phyloP scores from a whole-genome alignment of 1,284 basidiomycete genomes.

The Apiotrichum brassicae region DNA sequence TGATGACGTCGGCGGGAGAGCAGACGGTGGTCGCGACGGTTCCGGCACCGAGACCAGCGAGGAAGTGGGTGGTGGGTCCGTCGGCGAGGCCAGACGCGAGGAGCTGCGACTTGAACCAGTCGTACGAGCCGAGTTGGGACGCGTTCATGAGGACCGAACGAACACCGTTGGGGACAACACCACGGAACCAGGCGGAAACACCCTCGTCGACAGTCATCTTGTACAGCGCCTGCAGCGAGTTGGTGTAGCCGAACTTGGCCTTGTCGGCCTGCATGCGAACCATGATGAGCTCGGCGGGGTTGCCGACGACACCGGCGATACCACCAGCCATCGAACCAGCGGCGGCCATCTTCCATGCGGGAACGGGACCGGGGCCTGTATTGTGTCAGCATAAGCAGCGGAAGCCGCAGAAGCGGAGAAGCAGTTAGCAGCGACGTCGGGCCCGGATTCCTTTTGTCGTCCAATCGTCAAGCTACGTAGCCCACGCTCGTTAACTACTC shows the following conservation, averaged over 20 bases:
- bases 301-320: slow-evolving; percentile 75
- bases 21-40: slow-evolving; percentile 91
- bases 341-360: slow-evolving; percentile 70
- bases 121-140: slow-evolving; percentile 83
- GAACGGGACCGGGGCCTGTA: slow-evolving; percentile 47
- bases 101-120: slow-evolving; percentile 78
- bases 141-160: slow-evolving; percentile 85
- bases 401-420: no score
- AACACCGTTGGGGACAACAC: slow-evolving; percentile 78
- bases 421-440: no score
- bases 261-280: slow-evolving; percentile 84
- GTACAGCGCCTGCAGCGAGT: slow-evolving; percentile 74
- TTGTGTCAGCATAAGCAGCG: no score
- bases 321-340: slow-evolving; percentile 68
- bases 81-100: slow-evolving; percentile 66
- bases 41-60: slow-evolving; percentile 77
- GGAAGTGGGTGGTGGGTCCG: slow-evolving; percentile 73
- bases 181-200: slow-evolving; percentile 62
- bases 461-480: no score
- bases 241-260: slow-evolving; percentile 81
- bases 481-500: slow-evolving; percentile 13
- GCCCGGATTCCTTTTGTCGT: no score
- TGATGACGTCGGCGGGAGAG: slow-evolving; percentile 85
- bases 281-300: slow-evolving; percentile 79
- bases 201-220: slow-evolving; percentile 85